Conservation (phyloP, 495 filamentous ascomycete genomes). For the Neurospora discreta region DNA sequence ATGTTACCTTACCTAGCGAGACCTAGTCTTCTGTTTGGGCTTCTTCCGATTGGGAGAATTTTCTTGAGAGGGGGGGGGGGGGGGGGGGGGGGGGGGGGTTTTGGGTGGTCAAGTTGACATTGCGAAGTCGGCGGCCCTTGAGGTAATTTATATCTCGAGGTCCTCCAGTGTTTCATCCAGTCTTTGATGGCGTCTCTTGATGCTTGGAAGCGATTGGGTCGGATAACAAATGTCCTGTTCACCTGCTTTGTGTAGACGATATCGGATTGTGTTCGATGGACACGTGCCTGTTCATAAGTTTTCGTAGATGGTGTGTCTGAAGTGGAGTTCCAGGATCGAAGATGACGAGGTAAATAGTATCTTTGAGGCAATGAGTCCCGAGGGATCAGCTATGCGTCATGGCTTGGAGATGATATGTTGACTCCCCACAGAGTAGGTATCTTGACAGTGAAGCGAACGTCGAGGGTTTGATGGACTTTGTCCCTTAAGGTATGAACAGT, state of each 20-base stretch:
- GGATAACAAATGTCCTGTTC: not conserved
- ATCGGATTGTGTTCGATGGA: not conserved
- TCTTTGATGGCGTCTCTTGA: not conserved
- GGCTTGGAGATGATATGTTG: not conserved
- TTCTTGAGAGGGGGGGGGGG: no score
- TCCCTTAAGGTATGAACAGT: not conserved
- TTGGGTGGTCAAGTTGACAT: not conserved
- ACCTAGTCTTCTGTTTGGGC: not conserved
- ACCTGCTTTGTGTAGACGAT: not conserved
- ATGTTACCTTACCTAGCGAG: no score
- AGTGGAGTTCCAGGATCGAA: not conserved
- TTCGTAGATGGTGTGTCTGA: not conserved
- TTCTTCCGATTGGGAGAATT: not conserved
- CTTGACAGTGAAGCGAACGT: not conserved
- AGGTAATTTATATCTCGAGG: not conserved
- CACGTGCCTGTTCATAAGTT: not conserved
- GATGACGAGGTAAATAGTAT: not conserved
- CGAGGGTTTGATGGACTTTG: not conserved
- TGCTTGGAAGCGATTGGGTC: not conserved
- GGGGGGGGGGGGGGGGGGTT: no score
- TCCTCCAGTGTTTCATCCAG: not conserved
- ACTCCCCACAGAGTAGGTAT: not conserved
- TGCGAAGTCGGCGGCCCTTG: no score
- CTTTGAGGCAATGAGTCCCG: not conserved
- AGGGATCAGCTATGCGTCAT: not conserved